A percentile compares a stretch with the other conserved stretches of the same genome.
Evolutionary conservation across 2,329 filamentous ascomycete genomes (phyloP).

Genomic region (Nemania sp.): DNA sequence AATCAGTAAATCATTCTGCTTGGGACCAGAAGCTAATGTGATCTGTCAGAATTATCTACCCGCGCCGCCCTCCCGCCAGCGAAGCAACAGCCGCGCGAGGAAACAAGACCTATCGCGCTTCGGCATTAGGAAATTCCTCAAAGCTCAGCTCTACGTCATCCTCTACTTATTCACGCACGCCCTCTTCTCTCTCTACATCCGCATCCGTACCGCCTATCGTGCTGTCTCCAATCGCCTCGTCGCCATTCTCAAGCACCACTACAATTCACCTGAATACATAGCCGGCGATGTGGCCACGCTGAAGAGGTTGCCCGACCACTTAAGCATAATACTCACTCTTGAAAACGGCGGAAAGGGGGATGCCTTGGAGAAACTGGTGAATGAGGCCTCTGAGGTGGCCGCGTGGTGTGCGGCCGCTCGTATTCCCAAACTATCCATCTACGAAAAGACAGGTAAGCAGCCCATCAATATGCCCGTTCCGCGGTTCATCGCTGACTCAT

Average conservation of each 20-base stretch:
- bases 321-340: constrained; percentile 86
- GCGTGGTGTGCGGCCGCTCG: constrained; percentile 94
- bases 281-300: constrained; percentile 84
- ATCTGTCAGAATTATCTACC: constrained; percentile 48
- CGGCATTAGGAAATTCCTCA: constrained; percentile 71
- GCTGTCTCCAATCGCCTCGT: constrained; percentile 81
- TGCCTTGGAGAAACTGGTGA: constrained; percentile 84
- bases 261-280: constrained; percentile 93
- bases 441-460: constrained; percentile 87
- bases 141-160: constrained; percentile 72
- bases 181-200: constrained; percentile 89
- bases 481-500: constrained; percentile 34
- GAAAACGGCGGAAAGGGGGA: constrained; percentile 77
- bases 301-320: constrained; percentile 80
- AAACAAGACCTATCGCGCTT: constrained; percentile 58
- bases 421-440: constrained; percentile 88
- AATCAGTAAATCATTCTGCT: not conserved
- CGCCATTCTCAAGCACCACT: constrained; percentile 91
- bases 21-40: constrained; percentile 28
- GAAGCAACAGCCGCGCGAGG: constrained; percentile 47
- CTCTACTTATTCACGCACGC: constrained; percentile 79
- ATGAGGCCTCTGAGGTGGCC: constrained; percentile 90
- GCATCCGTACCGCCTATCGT: constrained; percentile 82
- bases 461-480: constrained; percentile 10
- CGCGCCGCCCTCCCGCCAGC: constrained; percentile 44